Conservation (phyloP, 2,329 filamentous ascomycete genomes). For the Parascedosporium putredinis region DNA sequence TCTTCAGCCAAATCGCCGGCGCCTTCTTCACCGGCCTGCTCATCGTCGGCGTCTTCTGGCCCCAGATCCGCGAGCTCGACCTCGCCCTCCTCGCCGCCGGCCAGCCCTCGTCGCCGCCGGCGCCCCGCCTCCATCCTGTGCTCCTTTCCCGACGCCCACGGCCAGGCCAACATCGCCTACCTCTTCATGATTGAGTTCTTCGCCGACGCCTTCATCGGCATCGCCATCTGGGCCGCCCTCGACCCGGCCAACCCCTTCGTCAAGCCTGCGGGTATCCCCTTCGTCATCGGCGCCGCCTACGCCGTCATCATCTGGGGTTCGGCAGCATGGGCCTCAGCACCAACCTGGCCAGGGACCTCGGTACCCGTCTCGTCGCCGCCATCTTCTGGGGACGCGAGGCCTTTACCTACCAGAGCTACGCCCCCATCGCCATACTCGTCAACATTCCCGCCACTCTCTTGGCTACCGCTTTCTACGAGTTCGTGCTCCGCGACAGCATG, state of each 20-base stretch:
- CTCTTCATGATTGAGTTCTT: constrained; percentile 51
- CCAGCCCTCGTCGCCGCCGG: constrained; percentile 25
- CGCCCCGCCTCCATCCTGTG: constrained; percentile 43
- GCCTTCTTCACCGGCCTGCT: constrained; percentile 44
- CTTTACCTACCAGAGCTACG: constrained; percentile 25
- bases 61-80: constrained; percentile 27
- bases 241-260: constrained; percentile 51
- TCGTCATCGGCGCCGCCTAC: constrained; percentile 46
- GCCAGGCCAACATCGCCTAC: constrained; percentile 42
- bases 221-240: constrained; percentile 46
- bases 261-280: constrained; percentile 33
- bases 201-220: constrained; percentile 43
- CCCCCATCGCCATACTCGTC: constrained; percentile 43
- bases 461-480: constrained; percentile 43
- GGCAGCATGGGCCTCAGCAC: constrained; percentile 43
- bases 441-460: constrained; percentile 48
- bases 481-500: constrained; percentile 42
- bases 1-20: constrained; percentile 45
- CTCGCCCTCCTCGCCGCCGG: constrained; percentile 24
- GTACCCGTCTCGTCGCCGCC: constrained; percentile 46
- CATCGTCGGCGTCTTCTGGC: constrained; percentile 45
- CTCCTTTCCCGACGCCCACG: constrained; percentile 35
- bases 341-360: constrained; percentile 48
- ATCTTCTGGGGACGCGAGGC: constrained; percentile 32
- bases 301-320: constrained; percentile 46